A percentile compares a stretch with the other conserved stretches of the same genome.
phyloP scores from a whole-genome alignment of 2,329 filamentous ascomycete genomes.

The Fusarium pseudograminearum region DNA sequence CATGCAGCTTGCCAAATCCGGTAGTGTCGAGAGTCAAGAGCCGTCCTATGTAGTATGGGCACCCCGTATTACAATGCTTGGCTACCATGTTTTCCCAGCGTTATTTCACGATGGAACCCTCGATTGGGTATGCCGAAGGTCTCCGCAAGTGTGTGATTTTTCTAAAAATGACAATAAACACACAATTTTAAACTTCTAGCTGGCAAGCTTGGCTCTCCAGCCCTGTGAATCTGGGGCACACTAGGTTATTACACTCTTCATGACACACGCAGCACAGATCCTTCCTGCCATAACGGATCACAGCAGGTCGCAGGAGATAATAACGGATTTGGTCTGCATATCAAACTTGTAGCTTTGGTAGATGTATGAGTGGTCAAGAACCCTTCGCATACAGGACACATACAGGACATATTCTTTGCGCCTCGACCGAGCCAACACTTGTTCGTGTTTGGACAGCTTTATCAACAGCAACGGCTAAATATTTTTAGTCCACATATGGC shows the following conservation, averaged over 20 bases:
- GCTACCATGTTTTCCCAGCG: conserved; percentile 10
- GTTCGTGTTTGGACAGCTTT: neutral
- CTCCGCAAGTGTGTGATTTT: neutral
- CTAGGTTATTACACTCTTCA: conserved; percentile 2
- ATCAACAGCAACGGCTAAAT: neutral
- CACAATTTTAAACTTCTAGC: neutral
- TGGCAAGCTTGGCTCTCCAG: conserved; percentile 10
- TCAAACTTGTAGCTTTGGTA: conserved; percentile 1
- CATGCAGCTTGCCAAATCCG: conserved; percentile 46
- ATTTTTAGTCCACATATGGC: conserved; percentile 5
- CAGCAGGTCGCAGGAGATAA: conserved; percentile 1
- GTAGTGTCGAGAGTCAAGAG: conserved; percentile 32
- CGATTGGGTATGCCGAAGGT: conserved; percentile 16
- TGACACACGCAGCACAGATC: conserved; percentile 6
- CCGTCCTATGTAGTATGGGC: neutral
- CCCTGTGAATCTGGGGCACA: conserved; percentile 1
- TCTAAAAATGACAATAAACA: conserved; percentile 1
- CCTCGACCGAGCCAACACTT: conserved; percentile 1
- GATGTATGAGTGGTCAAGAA: conserved; percentile 14
- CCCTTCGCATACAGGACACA: neutral
- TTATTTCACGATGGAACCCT: conserved; percentile 15
- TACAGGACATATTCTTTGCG: neutral
- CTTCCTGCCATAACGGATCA: neutral
- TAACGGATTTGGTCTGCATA: neutral
- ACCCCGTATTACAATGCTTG: conserved; percentile 18